Conservation (phyloP, 768 basidiomycete species). For the Russula olivacea region DNA sequence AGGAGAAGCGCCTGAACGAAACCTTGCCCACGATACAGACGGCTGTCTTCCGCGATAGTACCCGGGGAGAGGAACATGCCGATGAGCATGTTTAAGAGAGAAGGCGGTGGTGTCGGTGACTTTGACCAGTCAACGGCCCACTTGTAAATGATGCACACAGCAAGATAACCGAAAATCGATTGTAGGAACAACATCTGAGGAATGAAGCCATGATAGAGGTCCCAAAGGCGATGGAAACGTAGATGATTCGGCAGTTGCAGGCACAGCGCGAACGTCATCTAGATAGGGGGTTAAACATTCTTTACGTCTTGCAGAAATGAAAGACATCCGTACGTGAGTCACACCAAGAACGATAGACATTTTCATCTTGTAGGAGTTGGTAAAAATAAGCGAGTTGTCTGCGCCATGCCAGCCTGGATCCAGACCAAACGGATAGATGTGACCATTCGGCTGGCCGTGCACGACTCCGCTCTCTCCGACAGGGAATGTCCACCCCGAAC, state of each 20-base stretch:
- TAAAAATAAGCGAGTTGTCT: conserved; percentile 87
- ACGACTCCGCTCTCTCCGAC: conserved; percentile 38
- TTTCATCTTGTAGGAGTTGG: conserved; percentile 99
- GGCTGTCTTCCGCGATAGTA: conserved; percentile 55
- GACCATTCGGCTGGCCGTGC: conserved; percentile 51
- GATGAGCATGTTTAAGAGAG: conserved; percentile 93
- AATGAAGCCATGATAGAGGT: conserved; percentile 92
- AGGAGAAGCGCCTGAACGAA: conserved; percentile 76
- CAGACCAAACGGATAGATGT: conserved; percentile 86
- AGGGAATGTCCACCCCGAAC: conserved; percentile 83
- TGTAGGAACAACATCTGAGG: conserved; percentile 97
- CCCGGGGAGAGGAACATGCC: conserved; percentile 94
- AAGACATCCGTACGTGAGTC: conserved; percentile 64
- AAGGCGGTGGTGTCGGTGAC: conserved; percentile 67
- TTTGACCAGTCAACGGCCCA: conserved; percentile 91
- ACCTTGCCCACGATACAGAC: conserved; percentile 85
- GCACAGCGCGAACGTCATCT: conserved; percentile 99
- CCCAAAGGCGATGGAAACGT: conserved; percentile 80
- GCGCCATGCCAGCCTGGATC: conserved; percentile 95
- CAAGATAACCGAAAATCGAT: conserved; percentile 96
- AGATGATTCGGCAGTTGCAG: conserved; percentile 94
- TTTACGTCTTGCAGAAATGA: not conserved
- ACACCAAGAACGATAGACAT: conserved; percentile 97
- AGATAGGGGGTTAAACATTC: not conserved
- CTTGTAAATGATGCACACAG: conserved; percentile 92